These are phyloP conservation scores for Fusarium caatingaense DNA, from an alignment of 2,329 filamentous ascomycete genomes.

Conservation along the genomic window DNA sequence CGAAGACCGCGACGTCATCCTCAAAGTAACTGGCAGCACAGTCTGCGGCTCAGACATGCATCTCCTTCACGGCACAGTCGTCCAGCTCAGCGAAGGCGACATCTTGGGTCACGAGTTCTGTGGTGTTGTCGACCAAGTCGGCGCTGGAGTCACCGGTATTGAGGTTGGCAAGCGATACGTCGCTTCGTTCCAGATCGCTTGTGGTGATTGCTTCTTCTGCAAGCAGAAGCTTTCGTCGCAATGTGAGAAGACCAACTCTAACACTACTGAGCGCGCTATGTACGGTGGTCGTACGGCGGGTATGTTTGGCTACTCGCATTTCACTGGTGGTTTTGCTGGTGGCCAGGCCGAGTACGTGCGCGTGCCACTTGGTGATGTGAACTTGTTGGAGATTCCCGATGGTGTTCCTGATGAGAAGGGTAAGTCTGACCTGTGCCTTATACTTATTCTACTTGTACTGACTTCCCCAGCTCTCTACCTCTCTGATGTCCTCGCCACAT, in stretches of 20 bases:
- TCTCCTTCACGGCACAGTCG: conserved; percentile 65
- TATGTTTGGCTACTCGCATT: conserved; percentile 79
- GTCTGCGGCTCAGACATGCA: conserved; percentile 71
- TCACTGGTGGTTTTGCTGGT: conserved; percentile 88
- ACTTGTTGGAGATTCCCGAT: conserved; percentile 82
- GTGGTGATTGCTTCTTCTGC: conserved; percentile 79
- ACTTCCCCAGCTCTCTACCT: conserved; percentile 69
- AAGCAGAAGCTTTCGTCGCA: conserved; percentile 81
- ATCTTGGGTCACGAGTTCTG: conserved; percentile 75
- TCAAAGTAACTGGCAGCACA: conserved; percentile 77
- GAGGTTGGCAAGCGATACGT: conserved; percentile 77
- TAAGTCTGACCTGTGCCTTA: conserved; percentile 7
- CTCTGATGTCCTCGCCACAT: conserved; percentile 82
- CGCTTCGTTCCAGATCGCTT: conserved; percentile 87
- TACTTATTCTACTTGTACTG: not conserved
- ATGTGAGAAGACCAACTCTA: conserved; percentile 83
- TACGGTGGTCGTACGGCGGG: conserved; percentile 82
- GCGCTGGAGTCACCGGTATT: conserved; percentile 64
- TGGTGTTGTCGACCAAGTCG: conserved; percentile 66
- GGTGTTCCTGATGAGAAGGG: conserved; percentile 86
- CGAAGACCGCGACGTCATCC: conserved; percentile 80
- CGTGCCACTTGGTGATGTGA: conserved; percentile 83
- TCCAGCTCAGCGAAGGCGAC: conserved; percentile 72
- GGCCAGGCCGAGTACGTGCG: conserved; percentile 89
- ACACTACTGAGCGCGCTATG: conserved; percentile 76